Conservation (phyloP, 345 rosid genomes). For the Luvunga scandens region DNA sequence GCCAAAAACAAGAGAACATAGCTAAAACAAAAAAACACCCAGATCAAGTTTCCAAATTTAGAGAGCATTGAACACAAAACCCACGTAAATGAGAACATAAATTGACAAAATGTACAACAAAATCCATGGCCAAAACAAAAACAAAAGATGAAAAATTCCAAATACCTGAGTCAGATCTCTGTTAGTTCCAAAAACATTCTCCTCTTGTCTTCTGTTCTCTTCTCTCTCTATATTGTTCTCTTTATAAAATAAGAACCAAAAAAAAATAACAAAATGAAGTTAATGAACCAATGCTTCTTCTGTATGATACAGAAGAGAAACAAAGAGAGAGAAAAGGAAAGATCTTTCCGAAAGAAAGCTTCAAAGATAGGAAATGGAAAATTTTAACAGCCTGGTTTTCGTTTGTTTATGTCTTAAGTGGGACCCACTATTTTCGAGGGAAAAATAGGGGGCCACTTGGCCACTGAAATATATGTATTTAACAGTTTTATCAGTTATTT, state of each 20-base stretch:
- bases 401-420: neutral
- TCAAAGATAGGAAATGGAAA: neutral
- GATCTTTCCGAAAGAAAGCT: slow-evolving; percentile 13
- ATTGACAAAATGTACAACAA: neutral
- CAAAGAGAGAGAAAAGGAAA: slow-evolving; percentile 6
- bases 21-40: neutral
- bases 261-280: neutral
- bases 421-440: slow-evolving; percentile 3
- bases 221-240: too few relatives aligned
- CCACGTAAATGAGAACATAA: neutral
- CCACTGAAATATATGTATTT: neutral
- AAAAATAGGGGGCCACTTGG: neutral
- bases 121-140: neutral
- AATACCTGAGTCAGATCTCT: slow-evolving; percentile 18
- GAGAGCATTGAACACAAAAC: neutral
- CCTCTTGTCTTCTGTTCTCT: neutral
- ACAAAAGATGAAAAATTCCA: neutral
- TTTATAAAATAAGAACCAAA: neutral
- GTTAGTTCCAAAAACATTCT: neutral
- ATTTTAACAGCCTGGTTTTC: neutral
- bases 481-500: neutral
- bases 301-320: too few relatives aligned
- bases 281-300: neutral
- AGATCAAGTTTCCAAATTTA: neutral
- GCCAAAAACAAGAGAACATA: neutral